Base-by-base conservation (phyloP, 2,329 filamentous ascomycete species). In the Alternaria sp. region DNA sequence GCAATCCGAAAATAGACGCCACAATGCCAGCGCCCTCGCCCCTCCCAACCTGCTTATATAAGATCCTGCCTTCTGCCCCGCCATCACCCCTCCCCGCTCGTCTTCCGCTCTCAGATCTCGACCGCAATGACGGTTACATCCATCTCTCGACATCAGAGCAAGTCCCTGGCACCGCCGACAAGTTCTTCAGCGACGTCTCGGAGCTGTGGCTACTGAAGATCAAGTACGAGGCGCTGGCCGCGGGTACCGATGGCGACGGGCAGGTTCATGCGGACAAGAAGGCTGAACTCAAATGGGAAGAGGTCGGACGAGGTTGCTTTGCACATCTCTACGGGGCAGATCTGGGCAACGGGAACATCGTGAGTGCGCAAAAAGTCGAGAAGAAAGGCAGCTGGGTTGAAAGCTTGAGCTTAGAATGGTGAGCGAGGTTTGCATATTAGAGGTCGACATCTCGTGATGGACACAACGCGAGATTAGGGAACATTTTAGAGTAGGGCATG, bases 61-160 rank as follows among this genome's bases (percentile, higher is more conserved):
- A 90, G 70, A 89, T 90, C 70, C 76, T 87, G 38, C 83, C 86
- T 28, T 64, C 70, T 22, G 81, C 83, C 25, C 86, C 87, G 30
- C 83, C 83, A 8, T 77, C 81, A 22, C 85, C 86, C 2, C 79
- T 89, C 36, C 87, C 87, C 3, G 73, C 79, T 2, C 77, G 80
- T 59, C 85, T 86, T 54, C 86, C 87, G 14, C 81, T 86, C 61
- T 89, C 87, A 12, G 83, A 85, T 34, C 83, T 89, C 45, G 87
- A 90, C 74, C 75, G 78, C 64, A 82, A 85, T 36, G 87, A 89
- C 70, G 87, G 87, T 50, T 90, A 87, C 75, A 80, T 90, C 32
- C 87, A 90, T 67, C 74, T 90, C 16, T 89, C 87, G 71, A 86
- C 84, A 0, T 81, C 84, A 2, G 76, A 77, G 38, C 87, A 89